Conservation (phyloP, 106 monocot species). For the Dendrobium catenatum region DNA sequence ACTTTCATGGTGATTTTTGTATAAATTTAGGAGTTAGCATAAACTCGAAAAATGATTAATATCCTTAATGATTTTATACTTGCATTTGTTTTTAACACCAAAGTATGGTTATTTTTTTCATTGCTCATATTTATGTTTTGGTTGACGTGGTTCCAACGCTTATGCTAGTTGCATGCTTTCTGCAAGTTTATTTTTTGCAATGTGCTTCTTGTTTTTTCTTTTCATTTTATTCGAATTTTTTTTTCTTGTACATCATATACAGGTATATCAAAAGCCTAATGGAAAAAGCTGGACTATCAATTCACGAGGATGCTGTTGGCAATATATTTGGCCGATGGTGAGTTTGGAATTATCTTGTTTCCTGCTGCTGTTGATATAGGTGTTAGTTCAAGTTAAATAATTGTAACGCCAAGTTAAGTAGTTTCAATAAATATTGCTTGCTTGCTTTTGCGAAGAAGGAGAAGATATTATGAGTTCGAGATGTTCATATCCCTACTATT, state of each 20-base stretch:
- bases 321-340: constrained; percentile 96
- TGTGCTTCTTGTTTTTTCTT: not conserved
- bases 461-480: too few species aligned
- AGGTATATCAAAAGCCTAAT: constrained; percentile 81
- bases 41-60: too few species aligned
- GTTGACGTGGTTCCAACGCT: not conserved
- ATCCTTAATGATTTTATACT: too few species aligned
- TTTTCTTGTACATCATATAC: constrained; percentile 14
- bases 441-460: too few species aligned
- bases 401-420: not conserved
- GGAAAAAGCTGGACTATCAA: constrained; percentile 53
- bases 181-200: not conserved
- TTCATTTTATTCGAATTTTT: not conserved
- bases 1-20: too few species aligned
- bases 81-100: too few species aligned
- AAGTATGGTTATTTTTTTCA: too few species aligned
- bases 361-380: not conserved
- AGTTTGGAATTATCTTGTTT: constrained; percentile 13
- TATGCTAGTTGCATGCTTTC: not conserved
- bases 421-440: not conserved
- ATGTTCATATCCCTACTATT: too few species aligned
- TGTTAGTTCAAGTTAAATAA: not conserved
- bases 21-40: too few species aligned
- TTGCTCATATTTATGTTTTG: too few species aligned
- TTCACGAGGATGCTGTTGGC: constrained; percentile 88